These are phyloP conservation scores for Fimicolochytrium jonesii DNA, from an alignment of 192 early-diverging fungal genomes.

Conservation along the genomic window DNA sequence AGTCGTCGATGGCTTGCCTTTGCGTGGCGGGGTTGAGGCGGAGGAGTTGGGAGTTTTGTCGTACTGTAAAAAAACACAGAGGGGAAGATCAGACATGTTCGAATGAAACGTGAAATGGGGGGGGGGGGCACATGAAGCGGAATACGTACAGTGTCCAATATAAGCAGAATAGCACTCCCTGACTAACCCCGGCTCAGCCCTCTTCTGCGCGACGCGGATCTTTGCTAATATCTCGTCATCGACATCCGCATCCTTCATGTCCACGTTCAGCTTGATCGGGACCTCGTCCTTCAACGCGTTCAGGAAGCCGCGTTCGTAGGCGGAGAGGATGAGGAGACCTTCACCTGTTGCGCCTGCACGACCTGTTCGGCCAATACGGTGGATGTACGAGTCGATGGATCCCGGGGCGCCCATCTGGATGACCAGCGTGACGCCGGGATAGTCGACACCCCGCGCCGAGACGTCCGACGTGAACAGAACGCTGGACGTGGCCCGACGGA, in stretches of 20 bases:
- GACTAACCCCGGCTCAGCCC: no score
- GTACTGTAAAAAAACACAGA: not conserved
- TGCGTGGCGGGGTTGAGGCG: not conserved
- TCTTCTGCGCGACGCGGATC: slow-evolving; percentile 28
- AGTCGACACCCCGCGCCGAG: slow-evolving; percentile 96
- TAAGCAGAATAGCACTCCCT: slow-evolving; percentile 57
- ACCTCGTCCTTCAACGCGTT: slow-evolving; percentile 22
- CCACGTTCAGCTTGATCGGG: slow-evolving; percentile 15
- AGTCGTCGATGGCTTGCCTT: slow-evolving; percentile 4
- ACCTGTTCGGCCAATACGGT: slow-evolving; percentile 94
- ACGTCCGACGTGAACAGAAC: slow-evolving; percentile 94
- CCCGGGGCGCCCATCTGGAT: slow-evolving; percentile 85
- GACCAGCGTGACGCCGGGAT: slow-evolving; percentile 87
- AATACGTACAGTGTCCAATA: slow-evolving; percentile 61
- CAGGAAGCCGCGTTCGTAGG: slow-evolving; percentile 76
- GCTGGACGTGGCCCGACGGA: slow-evolving; percentile 57
- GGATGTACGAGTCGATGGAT: slow-evolving; percentile 85
- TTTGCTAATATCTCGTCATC: slow-evolving; percentile 36
- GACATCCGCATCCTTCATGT: slow-evolving; percentile 6
- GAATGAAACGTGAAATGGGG: not conserved
- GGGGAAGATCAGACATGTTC: not conserved
- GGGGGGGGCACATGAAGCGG: not conserved
- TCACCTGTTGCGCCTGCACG: slow-evolving; percentile 90
- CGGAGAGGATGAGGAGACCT: slow-evolving; percentile 74
- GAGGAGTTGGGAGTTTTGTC: not conserved